A percentile compares a stretch with the other conserved stretches of the same genome.
Evolutionary conservation across 2,329 filamentous ascomycete genomes (phyloP).

Genomic region (Akanthomyces lecanii): DNA sequence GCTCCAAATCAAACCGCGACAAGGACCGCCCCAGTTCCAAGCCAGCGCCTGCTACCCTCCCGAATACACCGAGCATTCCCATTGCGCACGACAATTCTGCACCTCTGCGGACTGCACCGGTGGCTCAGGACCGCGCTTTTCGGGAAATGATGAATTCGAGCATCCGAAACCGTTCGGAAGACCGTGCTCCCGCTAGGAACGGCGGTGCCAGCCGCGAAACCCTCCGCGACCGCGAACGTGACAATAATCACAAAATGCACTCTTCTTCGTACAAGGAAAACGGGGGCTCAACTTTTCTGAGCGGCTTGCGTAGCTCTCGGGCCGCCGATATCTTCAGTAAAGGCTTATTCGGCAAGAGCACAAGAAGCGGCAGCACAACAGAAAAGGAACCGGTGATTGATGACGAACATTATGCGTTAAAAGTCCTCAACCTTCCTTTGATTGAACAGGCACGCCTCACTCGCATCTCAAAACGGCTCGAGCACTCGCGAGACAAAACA

Average conservation of each 20-base stretch:
- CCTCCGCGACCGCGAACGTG: slow-evolving; percentile 44
- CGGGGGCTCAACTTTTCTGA: slow-evolving; percentile 63
- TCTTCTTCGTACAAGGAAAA: slow-evolving; percentile 57
- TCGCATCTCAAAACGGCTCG: slow-evolving; percentile 82
- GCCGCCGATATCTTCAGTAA: slow-evolving; percentile 80
- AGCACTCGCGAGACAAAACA: slow-evolving; percentile 88
- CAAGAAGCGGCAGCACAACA: slow-evolving; percentile 64
- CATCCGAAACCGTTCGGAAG: slow-evolving; percentile 67
- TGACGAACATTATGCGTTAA: slow-evolving; percentile 78
- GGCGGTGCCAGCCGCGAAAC: slow-evolving; percentile 38
- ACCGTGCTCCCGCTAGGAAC: slow-evolving; percentile 52
- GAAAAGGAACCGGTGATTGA: slow-evolving; percentile 64
- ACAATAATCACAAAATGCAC: slow-evolving; percentile 35
- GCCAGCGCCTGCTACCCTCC: slow-evolving; percentile 27
- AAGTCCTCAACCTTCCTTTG: slow-evolving; percentile 79
- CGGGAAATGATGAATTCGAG: slow-evolving; percentile 64
- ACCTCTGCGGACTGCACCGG: slow-evolving; percentile 57
- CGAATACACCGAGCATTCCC: slow-evolving; percentile 25
- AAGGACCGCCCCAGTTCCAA: slow-evolving; percentile 42
- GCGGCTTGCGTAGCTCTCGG: slow-evolving; percentile 67
- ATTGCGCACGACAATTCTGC: slow-evolving; percentile 28
- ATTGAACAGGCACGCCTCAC: slow-evolving; percentile 88
- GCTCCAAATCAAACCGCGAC: slow-evolving; percentile 49
- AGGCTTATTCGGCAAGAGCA: slow-evolving; percentile 75
- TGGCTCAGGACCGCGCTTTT: slow-evolving; percentile 62